Evolutionary conservation across 495 filamentous ascomycete species (phyloP).

Genomic region (Hypoxylon intermedium): DNA sequence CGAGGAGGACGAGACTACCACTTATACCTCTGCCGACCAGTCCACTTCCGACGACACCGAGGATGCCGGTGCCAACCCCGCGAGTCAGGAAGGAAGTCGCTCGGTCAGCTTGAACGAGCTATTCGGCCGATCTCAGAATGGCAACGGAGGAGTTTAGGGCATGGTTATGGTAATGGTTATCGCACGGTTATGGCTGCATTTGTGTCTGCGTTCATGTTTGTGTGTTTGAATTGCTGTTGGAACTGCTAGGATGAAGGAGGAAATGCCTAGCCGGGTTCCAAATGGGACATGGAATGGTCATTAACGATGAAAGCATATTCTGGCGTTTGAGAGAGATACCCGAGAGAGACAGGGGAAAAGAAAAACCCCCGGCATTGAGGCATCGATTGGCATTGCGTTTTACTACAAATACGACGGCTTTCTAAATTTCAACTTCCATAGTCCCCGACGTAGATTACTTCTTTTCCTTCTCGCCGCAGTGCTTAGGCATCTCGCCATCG

Average conservation of each 20-base stretch:
- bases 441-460: too few species aligned
- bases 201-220: too few species aligned
- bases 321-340: neutral
- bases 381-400: neutral
- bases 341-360: too few species aligned
- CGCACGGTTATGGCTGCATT: too few species aligned
- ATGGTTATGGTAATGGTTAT: too few species aligned
- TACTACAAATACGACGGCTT: too few species aligned
- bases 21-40: neutral
- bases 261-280: too few species aligned
- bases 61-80: neutral
- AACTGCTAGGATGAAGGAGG: too few species aligned
- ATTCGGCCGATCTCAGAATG: constrained; percentile 27
- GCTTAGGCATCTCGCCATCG: too few species aligned
- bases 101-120: constrained; percentile 39
- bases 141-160: neutral
- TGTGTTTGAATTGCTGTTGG: too few species aligned
- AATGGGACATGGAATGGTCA: neutral
- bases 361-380: neutral
- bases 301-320: neutral
- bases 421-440: too few species aligned
- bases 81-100: constrained; percentile 23
- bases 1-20: neutral
- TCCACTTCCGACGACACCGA: constrained; percentile 1
- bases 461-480: too few species aligned